These are phyloP conservation scores for Chrysanthemum lavandulifolium DNA, from an alignment of 129 eudicot genomes.

Conservation along the genomic window DNA sequence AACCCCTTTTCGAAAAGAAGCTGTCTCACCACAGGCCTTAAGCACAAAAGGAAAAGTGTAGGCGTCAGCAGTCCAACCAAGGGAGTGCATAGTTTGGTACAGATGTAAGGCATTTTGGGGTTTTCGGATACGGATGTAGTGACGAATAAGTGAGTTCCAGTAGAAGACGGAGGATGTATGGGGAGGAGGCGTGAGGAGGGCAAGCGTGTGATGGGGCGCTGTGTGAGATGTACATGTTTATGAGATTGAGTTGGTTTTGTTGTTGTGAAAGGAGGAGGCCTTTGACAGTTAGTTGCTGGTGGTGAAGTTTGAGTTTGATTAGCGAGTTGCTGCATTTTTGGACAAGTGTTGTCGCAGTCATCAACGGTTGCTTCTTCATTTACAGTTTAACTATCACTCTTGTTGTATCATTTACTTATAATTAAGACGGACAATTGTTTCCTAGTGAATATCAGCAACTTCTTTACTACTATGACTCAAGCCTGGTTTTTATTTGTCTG, in stretches of 20 bases:
- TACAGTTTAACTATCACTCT: no score
- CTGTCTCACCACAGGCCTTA: constrained; percentile 63
- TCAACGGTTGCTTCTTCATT: no score
- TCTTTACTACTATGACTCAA: no score
- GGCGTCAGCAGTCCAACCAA: constrained; percentile 58
- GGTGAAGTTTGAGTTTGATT: constrained; percentile 32
- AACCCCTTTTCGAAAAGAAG: constrained; percentile 25
- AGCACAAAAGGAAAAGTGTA: constrained; percentile 64
- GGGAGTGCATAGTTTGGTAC: constrained; percentile 40
- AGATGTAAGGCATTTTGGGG: constrained; percentile 35
- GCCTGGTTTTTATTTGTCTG: no score
- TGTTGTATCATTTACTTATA: no score
- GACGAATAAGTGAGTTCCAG: constrained; percentile 62
- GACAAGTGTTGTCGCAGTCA: constrained; percentile 17
- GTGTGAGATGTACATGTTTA: constrained; percentile 36
- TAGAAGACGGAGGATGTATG: constrained; percentile 36
- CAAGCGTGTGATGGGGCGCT: constrained; percentile 33
- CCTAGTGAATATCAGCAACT: no score
- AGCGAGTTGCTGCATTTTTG: constrained; percentile 31
- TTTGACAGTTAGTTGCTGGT: constrained; percentile 44
- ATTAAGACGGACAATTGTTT: no score
- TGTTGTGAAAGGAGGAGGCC: constrained; percentile 30
- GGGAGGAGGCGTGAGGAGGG: constrained; percentile 45
- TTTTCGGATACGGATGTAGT: constrained; percentile 17
- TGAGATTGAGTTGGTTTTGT: constrained; percentile 11